These are phyloP conservation scores for Peronospora destructor DNA, from an alignment of 352 stramenopile genomes.

Conservation along the genomic window DNA sequence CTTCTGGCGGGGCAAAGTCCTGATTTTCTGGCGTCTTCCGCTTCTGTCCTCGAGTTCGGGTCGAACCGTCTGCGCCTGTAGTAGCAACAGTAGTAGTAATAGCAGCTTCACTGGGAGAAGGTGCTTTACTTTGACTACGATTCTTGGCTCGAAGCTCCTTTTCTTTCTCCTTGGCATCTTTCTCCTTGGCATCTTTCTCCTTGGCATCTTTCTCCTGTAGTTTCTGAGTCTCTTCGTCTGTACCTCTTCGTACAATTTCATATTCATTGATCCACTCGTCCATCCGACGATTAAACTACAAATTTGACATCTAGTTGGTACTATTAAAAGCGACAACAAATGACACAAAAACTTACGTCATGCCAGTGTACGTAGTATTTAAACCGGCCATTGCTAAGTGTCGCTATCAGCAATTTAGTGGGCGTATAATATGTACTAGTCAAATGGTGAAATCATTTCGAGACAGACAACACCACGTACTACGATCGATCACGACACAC, in stretches of 20 bases:
- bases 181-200: conserved; percentile 77
- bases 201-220: conserved; percentile 72
- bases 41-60: conserved; percentile 64
- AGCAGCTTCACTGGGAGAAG: conserved; percentile 3
- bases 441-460: neutral
- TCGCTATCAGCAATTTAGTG: conserved; percentile 21
- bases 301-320: conserved; percentile 1
- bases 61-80: conserved; percentile 22
- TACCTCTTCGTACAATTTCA: conserved; percentile 69
- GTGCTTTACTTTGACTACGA: conserved; percentile 26
- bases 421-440: neutral
- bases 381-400: conserved; percentile 52
- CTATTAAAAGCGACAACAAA: conserved; percentile 1
- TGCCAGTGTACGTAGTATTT: conserved; percentile 86
- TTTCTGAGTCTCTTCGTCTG: conserved; percentile 63
- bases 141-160: conserved; percentile 51
- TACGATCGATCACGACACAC: conserved; percentile 73
- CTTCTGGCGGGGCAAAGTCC: conserved; percentile 76
- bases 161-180: conserved; percentile 70
- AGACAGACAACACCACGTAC: conserved; percentile 26
- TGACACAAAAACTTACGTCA: conserved; percentile 32
- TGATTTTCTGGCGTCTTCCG: conserved; percentile 61
- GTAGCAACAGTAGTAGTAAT: neutral
- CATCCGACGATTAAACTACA: conserved; percentile 82
- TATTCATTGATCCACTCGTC: conserved; percentile 84